Evolutionary conservation across 2,329 filamentous ascomycete species (phyloP).

Genomic region (Trichoderma sp.): DNA sequence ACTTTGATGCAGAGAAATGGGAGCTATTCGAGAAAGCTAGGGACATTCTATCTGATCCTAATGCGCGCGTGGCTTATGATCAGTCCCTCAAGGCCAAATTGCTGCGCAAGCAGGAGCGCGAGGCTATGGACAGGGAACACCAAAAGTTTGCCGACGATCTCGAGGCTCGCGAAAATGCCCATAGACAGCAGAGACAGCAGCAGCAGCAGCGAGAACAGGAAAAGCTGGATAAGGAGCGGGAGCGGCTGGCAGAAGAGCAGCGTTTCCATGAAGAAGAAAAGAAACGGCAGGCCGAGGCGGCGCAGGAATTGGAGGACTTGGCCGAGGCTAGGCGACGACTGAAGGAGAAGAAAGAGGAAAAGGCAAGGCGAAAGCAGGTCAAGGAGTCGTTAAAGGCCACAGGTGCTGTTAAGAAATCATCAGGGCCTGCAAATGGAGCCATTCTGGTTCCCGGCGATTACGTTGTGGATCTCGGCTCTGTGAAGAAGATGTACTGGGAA

Average conservation of each 20-base stretch:
- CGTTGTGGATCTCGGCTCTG: slow-evolving; percentile 29
- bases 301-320: slow-evolving; percentile 39
- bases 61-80: slow-evolving; percentile 74
- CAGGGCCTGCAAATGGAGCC: slow-evolving; percentile 34
- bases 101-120: slow-evolving; percentile 66
- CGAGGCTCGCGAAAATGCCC: slow-evolving; percentile 69
- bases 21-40: slow-evolving; percentile 82
- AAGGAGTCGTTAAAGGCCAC: slow-evolving; percentile 34
- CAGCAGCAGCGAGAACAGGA: slow-evolving; percentile 37
- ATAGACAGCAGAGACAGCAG: slow-evolving; percentile 56
- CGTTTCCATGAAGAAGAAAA: slow-evolving; percentile 39
- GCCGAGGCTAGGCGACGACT: slow-evolving; percentile 37
- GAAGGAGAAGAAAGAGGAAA: slow-evolving; percentile 42
- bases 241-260: slow-evolving; percentile 37
- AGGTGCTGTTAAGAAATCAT: slow-evolving; percentile 21
- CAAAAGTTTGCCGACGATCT: slow-evolving; percentile 82
- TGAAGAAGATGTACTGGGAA: slow-evolving; percentile 39
- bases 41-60: slow-evolving; percentile 71
- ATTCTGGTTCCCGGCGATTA: slow-evolving; percentile 38
- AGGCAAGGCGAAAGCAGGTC: slow-evolving; percentile 36
- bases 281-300: slow-evolving; percentile 35
- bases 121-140: slow-evolving; percentile 69
- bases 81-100: slow-evolving; percentile 67
- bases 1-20: slow-evolving; percentile 77
- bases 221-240: slow-evolving; percentile 37